Conservation (phyloP, 352 stramenopile genomes). For the Pythium aristosporum region DNA sequence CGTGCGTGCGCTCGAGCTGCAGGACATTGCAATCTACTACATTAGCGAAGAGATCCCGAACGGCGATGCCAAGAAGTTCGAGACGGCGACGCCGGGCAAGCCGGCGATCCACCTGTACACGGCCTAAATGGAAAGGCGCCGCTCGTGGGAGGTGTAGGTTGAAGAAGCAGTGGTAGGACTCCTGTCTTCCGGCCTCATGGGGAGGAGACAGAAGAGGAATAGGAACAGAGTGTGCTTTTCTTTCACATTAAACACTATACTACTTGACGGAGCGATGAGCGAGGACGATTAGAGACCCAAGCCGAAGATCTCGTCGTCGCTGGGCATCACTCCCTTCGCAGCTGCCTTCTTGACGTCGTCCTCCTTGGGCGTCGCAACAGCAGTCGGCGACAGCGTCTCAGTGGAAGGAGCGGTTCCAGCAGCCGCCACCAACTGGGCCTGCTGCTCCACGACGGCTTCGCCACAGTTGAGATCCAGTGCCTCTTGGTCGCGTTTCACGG, state of each 20-base stretch:
- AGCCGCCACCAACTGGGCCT: constrained; percentile 8
- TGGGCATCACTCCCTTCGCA: constrained; percentile 19
- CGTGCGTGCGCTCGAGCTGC: constrained; percentile 85
- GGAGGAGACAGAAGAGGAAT: background rate
- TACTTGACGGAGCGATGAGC: background rate
- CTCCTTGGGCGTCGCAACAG: background rate
- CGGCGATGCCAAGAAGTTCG: constrained; percentile 82
- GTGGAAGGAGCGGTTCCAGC: background rate
- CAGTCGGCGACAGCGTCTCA: background rate
- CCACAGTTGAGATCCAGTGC: constrained; percentile 26
- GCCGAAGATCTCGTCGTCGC: constrained; percentile 81
- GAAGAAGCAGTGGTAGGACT: background rate
- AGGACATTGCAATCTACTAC: constrained; percentile 86
- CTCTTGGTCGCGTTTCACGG: constrained; percentile 4
- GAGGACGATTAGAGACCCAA: constrained; percentile 49
- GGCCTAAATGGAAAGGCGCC: constrained; percentile 28
- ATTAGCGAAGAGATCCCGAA: constrained; percentile 67
- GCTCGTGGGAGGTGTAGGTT: background rate
- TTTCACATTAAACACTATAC: constrained; percentile 2
- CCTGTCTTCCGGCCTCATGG: background rate
- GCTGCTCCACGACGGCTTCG: constrained; percentile 19
- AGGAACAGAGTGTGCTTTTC: background rate
- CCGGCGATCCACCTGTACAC: constrained; percentile 73
- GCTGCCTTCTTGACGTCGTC: constrained; percentile 4
- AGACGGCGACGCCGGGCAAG: constrained; percentile 80